phyloP scores from a whole-genome alignment of 371 early-diverging fungal genomes.

The Mortierella polycephala region DNA sequence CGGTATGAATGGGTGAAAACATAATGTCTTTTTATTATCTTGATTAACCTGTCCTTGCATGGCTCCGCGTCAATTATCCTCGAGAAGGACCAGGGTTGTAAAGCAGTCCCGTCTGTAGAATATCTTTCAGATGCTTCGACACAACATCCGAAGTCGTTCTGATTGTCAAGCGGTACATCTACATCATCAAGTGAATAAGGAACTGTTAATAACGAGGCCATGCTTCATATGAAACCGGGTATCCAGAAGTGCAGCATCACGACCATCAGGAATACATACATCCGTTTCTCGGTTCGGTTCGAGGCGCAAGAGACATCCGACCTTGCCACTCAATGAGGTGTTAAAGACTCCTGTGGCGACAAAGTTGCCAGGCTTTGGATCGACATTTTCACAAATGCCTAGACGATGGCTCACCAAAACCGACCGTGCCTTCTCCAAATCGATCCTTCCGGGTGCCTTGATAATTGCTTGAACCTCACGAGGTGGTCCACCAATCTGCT shows the following conservation, averaged over 20 bases:
- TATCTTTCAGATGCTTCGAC: conserved; percentile 63
- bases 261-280: conserved; percentile 63
- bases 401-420: conserved; percentile 76
- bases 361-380: conserved; percentile 89
- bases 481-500: conserved; percentile 90
- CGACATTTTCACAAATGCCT: conserved; percentile 82
- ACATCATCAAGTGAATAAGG: conserved; percentile 4
- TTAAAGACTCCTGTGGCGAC: conserved; percentile 91
- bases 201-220: background rate
- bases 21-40: no score
- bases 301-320: conserved; percentile 90
- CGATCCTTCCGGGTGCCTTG: conserved; percentile 67
- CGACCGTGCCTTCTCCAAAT: conserved; percentile 58
- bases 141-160: conserved; percentile 89
- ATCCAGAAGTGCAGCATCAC: background rate
- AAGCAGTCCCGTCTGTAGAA: conserved; percentile 36
- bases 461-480: conserved; percentile 82
- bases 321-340: conserved; percentile 79
- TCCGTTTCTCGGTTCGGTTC: conserved; percentile 91
- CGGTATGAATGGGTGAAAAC: no score
- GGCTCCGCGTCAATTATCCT: background rate
- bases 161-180: conserved; percentile 93
- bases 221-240: background rate
- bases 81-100: conserved; percentile 11
- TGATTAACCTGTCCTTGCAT: no score